phyloP scores from a whole-genome alignment of 805 yeast genomes.

The Saccharomycopsis fibuligera region DNA sequence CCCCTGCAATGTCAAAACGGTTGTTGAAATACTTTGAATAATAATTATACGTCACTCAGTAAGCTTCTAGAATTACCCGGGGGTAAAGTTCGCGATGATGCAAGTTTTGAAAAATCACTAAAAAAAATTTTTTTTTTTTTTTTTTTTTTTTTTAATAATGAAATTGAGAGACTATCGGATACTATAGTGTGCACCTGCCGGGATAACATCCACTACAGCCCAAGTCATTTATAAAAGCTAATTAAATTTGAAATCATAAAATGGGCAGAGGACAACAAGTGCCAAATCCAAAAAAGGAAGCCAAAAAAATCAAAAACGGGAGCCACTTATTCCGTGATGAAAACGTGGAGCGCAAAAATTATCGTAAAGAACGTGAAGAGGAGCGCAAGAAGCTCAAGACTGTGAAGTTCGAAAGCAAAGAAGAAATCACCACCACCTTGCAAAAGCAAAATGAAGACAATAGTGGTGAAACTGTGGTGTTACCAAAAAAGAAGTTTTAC shows the following conservation, averaged over 20 bases:
- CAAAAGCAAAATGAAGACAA: conserved; percentile 24
- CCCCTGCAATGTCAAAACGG: too few species aligned
- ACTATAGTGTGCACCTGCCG: neutral
- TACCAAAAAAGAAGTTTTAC: conserved; percentile 82
- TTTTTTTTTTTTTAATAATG: neutral
- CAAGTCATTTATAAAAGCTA: neutral
- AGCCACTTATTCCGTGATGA: conserved; percentile 18
- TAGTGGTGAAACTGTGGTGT: conserved; percentile 41
- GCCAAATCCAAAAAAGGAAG: conserved; percentile 17
- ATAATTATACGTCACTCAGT: too few species aligned
- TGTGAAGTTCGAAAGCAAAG: conserved; percentile 36
- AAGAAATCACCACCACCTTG: conserved; percentile 22
- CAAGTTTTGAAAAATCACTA: neutral
- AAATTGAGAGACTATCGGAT: neutral
- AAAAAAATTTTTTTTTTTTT: neutral
- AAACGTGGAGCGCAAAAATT: conserved; percentile 34
- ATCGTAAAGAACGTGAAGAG: conserved; percentile 42
- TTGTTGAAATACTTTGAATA: too few species aligned
- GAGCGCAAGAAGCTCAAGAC: conserved; percentile 39
- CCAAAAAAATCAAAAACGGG: conserved; percentile 9
- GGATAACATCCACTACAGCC: neutral
- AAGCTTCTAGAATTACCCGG: too few species aligned
- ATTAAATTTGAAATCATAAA: neutral
- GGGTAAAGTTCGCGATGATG: too few species aligned
- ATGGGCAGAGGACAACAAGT: conserved; percentile 21